phyloP scores from a whole-genome alignment of 169 alveolate genomes.

The Eimeria praecox region DNA sequence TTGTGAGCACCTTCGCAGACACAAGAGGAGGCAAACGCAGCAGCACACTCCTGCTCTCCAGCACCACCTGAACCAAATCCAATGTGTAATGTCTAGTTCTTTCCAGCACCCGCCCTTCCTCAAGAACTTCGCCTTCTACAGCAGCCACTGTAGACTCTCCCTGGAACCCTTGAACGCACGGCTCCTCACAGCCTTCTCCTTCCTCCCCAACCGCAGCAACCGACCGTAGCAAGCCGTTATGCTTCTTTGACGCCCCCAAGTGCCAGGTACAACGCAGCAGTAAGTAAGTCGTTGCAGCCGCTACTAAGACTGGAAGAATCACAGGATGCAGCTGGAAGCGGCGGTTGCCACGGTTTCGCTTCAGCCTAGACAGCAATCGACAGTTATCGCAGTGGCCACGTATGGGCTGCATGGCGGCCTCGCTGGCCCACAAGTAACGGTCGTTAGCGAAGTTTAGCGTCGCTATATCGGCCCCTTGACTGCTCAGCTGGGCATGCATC shows the following conservation, averaged over 20 bases:
- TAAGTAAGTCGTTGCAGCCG: not conserved
- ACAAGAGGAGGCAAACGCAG: not conserved
- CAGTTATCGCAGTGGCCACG: not conserved
- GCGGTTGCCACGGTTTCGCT: not conserved
- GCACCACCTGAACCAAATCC: not conserved
- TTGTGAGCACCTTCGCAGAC: not conserved
- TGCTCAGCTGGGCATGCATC: not conserved
- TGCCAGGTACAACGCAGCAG: not conserved
- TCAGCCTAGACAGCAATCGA: not conserved
- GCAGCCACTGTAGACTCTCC: not conserved
- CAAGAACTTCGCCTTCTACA: not conserved
- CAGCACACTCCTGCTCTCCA: not conserved
- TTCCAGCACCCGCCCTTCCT: not conserved
- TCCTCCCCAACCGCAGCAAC: not conserved
- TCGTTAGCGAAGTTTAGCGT: not conserved
- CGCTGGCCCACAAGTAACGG: not conserved
- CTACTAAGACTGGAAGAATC: not conserved
- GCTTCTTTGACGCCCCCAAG: not conserved
- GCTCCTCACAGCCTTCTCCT: not conserved
- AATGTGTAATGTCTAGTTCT: not conserved
- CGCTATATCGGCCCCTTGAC: not conserved
- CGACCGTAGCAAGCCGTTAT: not conserved
- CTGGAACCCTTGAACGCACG: not conserved
- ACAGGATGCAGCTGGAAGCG: not conserved
- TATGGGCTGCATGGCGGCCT: not conserved